Percentiles rank a stretch among this genome's conserved stretches.
These are phyloP conservation scores for Oryza rufipogon DNA, from an alignment of 176 grass and related monocot species.

Conservation along the genomic window DNA sequence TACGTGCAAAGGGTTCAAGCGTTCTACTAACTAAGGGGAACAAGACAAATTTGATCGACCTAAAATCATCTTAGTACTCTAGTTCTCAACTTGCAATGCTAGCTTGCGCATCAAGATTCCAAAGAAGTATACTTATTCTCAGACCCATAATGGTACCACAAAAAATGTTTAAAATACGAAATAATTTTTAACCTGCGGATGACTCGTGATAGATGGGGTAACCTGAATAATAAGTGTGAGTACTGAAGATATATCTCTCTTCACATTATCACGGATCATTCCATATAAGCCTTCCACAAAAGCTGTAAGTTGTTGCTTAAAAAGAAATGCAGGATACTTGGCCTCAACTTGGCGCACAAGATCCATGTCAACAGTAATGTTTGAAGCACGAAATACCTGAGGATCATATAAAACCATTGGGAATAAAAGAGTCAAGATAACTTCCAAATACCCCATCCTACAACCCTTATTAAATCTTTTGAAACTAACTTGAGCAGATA, in stretches of 20 bases:
- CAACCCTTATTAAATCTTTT: neutral
- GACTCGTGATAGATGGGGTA: constrained; percentile 47
- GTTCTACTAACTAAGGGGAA: constrained; percentile 13
- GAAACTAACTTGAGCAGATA: neutral
- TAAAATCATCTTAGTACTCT: constrained; percentile 15
- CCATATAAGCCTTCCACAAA: constrained; percentile 88
- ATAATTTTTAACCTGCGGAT: constrained; percentile 48
- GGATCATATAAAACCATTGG: constrained; percentile 30
- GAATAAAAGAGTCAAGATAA: constrained; percentile 28
- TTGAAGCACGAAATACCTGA: constrained; percentile 85
- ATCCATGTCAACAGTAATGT: constrained; percentile 74
- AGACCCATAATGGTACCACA: constrained; percentile 24
- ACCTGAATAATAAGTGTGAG: constrained; percentile 84
- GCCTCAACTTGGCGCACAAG: constrained; percentile 84
- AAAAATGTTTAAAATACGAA: constrained; percentile 47
- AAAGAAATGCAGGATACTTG: constrained; percentile 91
- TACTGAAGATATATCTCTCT: constrained; percentile 78
- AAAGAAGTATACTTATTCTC: constrained; percentile 22
- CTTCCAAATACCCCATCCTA: neutral
- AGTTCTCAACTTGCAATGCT: constrained; percentile 17
- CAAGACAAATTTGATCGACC: neutral
- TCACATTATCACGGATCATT: constrained; percentile 92
- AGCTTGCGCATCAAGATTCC: constrained; percentile 14
- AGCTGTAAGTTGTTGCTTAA: constrained; percentile 94
- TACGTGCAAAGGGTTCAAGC: neutral